Base-by-base conservation (phyloP, 192 early-diverging fungal genomes). In the Ambispora gerdemannii region DNA sequence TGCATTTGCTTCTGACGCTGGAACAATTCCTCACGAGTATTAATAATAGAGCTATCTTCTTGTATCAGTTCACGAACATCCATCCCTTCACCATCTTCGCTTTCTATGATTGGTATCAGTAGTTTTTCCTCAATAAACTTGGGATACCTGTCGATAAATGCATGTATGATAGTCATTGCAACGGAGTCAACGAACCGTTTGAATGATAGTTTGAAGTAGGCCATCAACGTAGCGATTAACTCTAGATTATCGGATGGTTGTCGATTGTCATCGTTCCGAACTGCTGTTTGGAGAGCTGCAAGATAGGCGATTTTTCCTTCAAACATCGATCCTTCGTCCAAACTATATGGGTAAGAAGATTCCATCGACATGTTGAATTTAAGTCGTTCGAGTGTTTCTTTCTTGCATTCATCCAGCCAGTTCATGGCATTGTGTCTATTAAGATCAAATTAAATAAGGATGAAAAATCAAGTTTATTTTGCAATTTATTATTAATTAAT, bases 381-480 rank as follows among this genome's bases (percentile, higher is more conserved):
- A 25, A 65, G 43, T 13, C 32, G 10, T 28, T 19, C n/a, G n/a
- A 49, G 10, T 0, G 63, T 65, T 3, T n/a, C 13, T 50, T 30
- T 22, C 32, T 50, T 65, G 27, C 63, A 65, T 19, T 65, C 25
- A 28, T 65, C 47, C 20, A 65, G 63, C 7, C 7, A 65, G 13
- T 2, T 32, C 13, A 11, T 11, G 30, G 43, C 63, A 19, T 31
- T 8, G 20, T 28, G 19, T 11, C 63, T 65, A 19, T 49, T 38
- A 65, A 20, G 49, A 65, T 6, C 10, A 4, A 31, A 10, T 49
- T n/a, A 25, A 19, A 0, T 49, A 27, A 17, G 6, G 13, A 64
- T 30, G 38, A 28, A 1, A 27, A 49, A 15, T 22, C 2, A 19
- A 17, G 30, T 28, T 7, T 50, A 27, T 38, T 0, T 59, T 59